Evolutionary conservation across 179 eudicot genomes (phyloP), one percentile per base, ranked within the genome.

Genomic region (Silene vulgaris): DNA sequence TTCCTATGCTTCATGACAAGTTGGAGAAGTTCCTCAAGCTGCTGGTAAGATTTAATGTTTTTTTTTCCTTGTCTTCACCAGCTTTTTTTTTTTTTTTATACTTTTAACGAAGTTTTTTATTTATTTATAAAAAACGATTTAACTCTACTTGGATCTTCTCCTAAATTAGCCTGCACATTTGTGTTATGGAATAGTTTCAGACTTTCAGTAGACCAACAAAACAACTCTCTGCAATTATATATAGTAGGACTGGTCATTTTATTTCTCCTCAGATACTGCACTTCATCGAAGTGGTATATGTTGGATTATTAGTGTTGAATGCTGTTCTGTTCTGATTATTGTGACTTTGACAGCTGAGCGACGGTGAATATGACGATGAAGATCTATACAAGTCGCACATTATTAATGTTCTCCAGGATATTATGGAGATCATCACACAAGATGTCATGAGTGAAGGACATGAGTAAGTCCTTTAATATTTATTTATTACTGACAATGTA

Each of bases 381-480:
- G 90, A 85, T 68, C 60, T 85, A 20, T 84, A 90, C 85, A 86
- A 84, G 82, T 74, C 93, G 35, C 96, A 84, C 75, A 86, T 93
- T 71, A 83, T 96, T 64, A 96, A 96, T 78, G 88, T 87, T 76
- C 88, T 96, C 76, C 98, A 93, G 75, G 99, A 96, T 85, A 93
- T 90, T 57, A 79, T 96, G 86, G 99, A 96, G 86, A 90, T 90
- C 76, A 89, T 96, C 76, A 84, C 84, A 72, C 85, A 89, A 75
- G 99, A 96, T 88, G 79, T 96, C 66, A 91, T 96, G 90, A 63
- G 63, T 45, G 85, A 88, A 14, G 97, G 84, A 63, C 86, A 80
- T 64, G 88, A 84, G 98, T 93, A 80, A 82, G 97, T 77, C 70
- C 72, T 71, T 16, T 11, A 3, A 37, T 52, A 14, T 45, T 8